Conservation (phyloP, 2,329 filamentous ascomycete genomes). For the Thielaviopsis ethacetica region DNA sequence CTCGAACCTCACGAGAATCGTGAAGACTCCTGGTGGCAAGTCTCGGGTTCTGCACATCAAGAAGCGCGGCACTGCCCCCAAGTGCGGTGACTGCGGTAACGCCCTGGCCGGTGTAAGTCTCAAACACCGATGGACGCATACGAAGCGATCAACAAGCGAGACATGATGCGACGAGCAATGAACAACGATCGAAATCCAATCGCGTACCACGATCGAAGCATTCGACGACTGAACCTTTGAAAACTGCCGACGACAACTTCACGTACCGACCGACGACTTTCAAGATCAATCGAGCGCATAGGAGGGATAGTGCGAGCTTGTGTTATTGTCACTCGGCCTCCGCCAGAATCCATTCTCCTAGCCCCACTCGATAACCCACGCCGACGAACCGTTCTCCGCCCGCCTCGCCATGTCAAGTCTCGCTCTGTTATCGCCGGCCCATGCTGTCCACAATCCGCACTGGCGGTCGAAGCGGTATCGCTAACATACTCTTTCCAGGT, state of each 20-base stretch:
- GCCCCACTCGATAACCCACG: no score
- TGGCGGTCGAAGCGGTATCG: neutral
- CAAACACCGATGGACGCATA: constrained; percentile 10
- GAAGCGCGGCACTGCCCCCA: constrained; percentile 96
- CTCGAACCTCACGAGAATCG: constrained; percentile 89
- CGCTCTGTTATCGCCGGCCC: neutral
- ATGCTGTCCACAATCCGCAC: neutral
- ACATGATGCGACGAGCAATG: neutral
- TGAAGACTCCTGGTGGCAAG: constrained; percentile 94
- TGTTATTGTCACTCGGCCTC: no score
- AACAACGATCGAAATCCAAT: neutral
- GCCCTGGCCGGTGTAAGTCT: constrained; percentile 88
- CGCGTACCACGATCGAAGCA: neutral
- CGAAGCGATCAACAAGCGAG: constrained; percentile 12
- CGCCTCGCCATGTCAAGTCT: neutral
- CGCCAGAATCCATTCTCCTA: no score
- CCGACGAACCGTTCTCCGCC: neutral
- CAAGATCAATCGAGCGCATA: no score
- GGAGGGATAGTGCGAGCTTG: no score
- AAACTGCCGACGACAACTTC: no score
- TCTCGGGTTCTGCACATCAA: constrained; percentile 97
- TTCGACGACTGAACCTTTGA: neutral
- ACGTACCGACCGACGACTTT: no score
- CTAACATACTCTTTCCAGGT: constrained; percentile 34
- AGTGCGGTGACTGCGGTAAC: constrained; percentile 97